Evolutionary conservation across 495 filamentous ascomycete genomes (phyloP).

Genomic region (Podospora appendiculata): DNA sequence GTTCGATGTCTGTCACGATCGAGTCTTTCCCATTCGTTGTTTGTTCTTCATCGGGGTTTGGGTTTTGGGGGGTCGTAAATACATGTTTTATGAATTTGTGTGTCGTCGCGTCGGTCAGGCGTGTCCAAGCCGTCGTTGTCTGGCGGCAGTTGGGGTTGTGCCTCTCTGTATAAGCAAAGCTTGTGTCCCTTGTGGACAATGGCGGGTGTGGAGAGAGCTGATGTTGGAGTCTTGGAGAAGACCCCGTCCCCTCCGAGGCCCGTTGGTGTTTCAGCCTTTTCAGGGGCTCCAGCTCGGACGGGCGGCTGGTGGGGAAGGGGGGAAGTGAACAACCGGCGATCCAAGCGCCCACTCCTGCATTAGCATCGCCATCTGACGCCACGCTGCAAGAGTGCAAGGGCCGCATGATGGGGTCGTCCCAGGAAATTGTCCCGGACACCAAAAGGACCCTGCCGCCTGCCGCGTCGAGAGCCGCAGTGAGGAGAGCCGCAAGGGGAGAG

Average conservation of each 20-base stretch:
- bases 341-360: conserved; percentile 22
- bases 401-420: conserved; percentile 19
- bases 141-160: too few species aligned
- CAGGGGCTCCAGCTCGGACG: neutral
- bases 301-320: neutral
- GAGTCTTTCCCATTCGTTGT: too few species aligned
- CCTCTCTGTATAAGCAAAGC: too few species aligned
- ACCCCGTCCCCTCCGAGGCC: neutral
- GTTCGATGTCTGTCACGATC: too few species aligned
- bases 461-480: too few species aligned
- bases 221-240: neutral
- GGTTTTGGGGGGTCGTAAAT: too few species aligned
- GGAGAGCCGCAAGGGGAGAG: conserved; percentile 11
- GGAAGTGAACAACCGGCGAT: conserved; percentile 11
- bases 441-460: too few species aligned
- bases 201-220: neutral
- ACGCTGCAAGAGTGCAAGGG: conserved; percentile 5
- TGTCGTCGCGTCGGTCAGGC: too few species aligned
- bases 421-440: conserved; percentile 13
- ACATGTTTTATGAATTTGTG: too few species aligned
- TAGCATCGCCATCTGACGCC: conserved; percentile 19
- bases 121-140: too few species aligned
- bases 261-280: conserved; percentile 1
- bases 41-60: too few species aligned
- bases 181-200: too few species aligned